These are phyloP conservation scores for Tylopilus subfusipes DNA, from an alignment of 768 basidiomycete genomes.

Conservation along the genomic window DNA sequence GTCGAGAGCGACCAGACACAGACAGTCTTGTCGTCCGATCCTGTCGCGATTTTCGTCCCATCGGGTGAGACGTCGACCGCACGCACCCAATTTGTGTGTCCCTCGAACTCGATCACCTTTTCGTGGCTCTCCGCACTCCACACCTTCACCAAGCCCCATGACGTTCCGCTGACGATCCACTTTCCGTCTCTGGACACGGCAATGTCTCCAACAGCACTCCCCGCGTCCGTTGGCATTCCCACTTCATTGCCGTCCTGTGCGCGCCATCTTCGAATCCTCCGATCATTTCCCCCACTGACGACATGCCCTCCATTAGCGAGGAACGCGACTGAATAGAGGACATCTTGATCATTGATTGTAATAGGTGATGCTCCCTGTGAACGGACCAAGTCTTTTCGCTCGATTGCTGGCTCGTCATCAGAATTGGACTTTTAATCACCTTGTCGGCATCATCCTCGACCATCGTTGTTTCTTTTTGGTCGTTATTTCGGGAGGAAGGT, in stretches of 20 bases:
- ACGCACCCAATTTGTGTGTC: not conserved
- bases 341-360: no score
- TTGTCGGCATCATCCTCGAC: no score
- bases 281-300: not conserved
- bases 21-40: not conserved
- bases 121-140: not conserved
- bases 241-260: not conserved
- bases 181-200: not conserved
- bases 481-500: no score
- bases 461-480: no score
- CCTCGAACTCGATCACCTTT: not conserved
- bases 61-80: not conserved
- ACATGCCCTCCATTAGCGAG: not conserved
- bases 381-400: no score
- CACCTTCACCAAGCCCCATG: not conserved
- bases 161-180: not conserved
- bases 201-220: not conserved
- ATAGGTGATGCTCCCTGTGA: no score
- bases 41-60: not conserved
- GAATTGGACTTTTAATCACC: no score
- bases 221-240: not conserved
- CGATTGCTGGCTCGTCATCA: no score
- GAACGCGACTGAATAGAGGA: not conserved
- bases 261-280: conserved; percentile 1
- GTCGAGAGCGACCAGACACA: not conserved